A percentile compares a stretch with the other conserved stretches of the same genome.
These are phyloP conservation scores for Colletotrichum sojae DNA, from an alignment of 2,329 filamentous ascomycete species.

Conservation along the genomic window DNA sequence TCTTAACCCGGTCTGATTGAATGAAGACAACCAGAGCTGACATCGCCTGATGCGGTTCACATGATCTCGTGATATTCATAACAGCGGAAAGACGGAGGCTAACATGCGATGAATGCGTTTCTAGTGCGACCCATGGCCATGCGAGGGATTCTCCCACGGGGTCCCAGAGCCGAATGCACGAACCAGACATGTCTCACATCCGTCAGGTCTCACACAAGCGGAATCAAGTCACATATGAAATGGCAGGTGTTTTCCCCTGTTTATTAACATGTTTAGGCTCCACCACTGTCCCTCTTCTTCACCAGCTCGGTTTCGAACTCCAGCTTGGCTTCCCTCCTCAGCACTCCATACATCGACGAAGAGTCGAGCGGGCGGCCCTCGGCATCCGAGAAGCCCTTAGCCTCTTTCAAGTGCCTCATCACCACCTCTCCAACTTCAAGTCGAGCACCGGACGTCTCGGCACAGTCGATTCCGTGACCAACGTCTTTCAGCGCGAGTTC, in stretches of 20 bases:
- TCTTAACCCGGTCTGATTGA: constrained; percentile 3
- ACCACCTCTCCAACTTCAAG: constrained; percentile 60
- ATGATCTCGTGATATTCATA: neutral
- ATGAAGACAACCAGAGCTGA: constrained; percentile 17
- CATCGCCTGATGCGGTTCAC: constrained; percentile 21
- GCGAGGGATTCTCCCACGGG: too few relatives aligned
- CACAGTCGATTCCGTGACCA: constrained; percentile 61
- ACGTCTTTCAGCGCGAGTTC: constrained; percentile 68
- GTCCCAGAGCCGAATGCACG: too few relatives aligned
- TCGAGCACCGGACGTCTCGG: constrained; percentile 53
- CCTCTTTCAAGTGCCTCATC: constrained; percentile 58
- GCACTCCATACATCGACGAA: constrained; percentile 64
- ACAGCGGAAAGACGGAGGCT: neutral
- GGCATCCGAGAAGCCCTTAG: constrained; percentile 53
- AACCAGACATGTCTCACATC: too few relatives aligned
- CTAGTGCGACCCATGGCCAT: too few relatives aligned
- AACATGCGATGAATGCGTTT: neutral
- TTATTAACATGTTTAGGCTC: neutral
- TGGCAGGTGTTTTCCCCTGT: too few relatives aligned
- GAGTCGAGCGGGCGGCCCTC: constrained; percentile 60
- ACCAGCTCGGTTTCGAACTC: constrained; percentile 59
- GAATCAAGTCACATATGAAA: too few relatives aligned
- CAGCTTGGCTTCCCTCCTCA: constrained; percentile 59
- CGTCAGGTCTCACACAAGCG: too few relatives aligned
- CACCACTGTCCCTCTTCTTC: constrained; percentile 46